Percentiles rank a stretch among this genome's conserved stretches.
Evolutionary conservation across 2,329 filamentous ascomycete species (phyloP).

Genomic region (Aspergillus uvarum): DNA sequence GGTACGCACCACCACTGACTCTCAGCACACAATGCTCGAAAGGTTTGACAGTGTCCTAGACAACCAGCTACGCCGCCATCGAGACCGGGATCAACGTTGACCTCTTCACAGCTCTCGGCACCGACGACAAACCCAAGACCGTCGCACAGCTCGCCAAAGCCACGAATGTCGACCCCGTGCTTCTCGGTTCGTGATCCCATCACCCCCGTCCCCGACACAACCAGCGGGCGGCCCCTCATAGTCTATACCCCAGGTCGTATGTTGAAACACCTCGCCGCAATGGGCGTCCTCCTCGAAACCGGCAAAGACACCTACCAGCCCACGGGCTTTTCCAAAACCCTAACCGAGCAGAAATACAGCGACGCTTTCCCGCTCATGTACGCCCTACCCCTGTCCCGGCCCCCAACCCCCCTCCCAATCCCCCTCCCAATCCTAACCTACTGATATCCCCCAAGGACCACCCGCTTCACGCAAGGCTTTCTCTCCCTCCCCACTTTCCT

Average conservation of each 20-base stretch:
- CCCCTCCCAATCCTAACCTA: too few relatives aligned
- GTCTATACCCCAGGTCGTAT: slow-evolving; percentile 11
- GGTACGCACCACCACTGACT: background rate
- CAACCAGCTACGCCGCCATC: slow-evolving; percentile 17
- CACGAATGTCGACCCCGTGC: slow-evolving; percentile 11
- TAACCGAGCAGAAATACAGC: slow-evolving; percentile 15
- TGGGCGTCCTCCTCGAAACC: slow-evolving; percentile 19
- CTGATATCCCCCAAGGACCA: slow-evolving; percentile 18
- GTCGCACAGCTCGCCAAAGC: slow-evolving; percentile 17
- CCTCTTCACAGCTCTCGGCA: slow-evolving; percentile 14
- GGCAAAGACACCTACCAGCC: slow-evolving; percentile 16
- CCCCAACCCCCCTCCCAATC: too few relatives aligned
- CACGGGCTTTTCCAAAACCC: slow-evolving; percentile 14
- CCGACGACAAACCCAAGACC: slow-evolving; percentile 11
- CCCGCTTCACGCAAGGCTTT: slow-evolving; percentile 26
- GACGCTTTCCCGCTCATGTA: slow-evolving; percentile 21
- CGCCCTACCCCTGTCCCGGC: background rate
- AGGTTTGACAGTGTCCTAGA: background rate
- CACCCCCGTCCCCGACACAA: background rate
- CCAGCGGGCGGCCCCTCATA: background rate
- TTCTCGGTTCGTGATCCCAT: slow-evolving; percentile 3
- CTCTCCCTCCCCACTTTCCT: slow-evolving; percentile 28
- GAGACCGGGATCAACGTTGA: slow-evolving; percentile 20
- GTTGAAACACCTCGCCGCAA: slow-evolving; percentile 20
- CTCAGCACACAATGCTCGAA: too few relatives aligned